phyloP scores from a whole-genome alignment of 768 basidiomycete species.

The Strobilomyces confusus region DNA sequence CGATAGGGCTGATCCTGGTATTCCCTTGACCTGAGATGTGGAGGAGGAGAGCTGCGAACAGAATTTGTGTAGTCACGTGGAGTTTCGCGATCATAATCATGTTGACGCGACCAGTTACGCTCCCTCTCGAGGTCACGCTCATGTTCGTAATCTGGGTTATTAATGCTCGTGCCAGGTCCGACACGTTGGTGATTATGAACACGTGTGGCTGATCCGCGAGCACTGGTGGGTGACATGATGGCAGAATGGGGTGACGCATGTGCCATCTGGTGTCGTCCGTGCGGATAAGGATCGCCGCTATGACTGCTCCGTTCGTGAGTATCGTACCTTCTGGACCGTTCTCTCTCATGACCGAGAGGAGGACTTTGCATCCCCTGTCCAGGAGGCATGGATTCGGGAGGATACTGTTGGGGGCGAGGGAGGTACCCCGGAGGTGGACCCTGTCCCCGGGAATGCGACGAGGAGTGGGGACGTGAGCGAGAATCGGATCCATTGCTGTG shows the following conservation, averaged over 20 bases:
- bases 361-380: slow-evolving; percentile 50
- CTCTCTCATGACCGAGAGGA: slow-evolving; percentile 39
- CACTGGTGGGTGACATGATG: slow-evolving; percentile 32
- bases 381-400: slow-evolving; percentile 41
- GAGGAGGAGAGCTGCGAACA: slow-evolving; percentile 41
- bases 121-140: slow-evolving; percentile 50
- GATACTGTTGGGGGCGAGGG: slow-evolving; percentile 43
- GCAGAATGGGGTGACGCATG: slow-evolving; percentile 34
- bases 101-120: slow-evolving; percentile 34
- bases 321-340: slow-evolving; percentile 48
- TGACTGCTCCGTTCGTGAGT: slow-evolving; percentile 37
- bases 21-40: slow-evolving; percentile 36
- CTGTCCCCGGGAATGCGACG: slow-evolving; percentile 48
- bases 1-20: slow-evolving; percentile 30
- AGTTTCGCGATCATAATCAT: slow-evolving; percentile 38
- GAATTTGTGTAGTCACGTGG: slow-evolving; percentile 30
- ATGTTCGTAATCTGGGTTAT: slow-evolving; percentile 33
- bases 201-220: slow-evolving; percentile 37
- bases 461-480: slow-evolving; percentile 48
- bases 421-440: slow-evolving; percentile 31
- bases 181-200: slow-evolving; percentile 65
- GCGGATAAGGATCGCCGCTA: slow-evolving; percentile 33
- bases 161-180: slow-evolving; percentile 58
- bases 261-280: slow-evolving; percentile 28
- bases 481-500: slow-evolving; percentile 41